These are phyloP conservation scores for Dionaea muscipula DNA, from an alignment of 179 eudicot genomes.

Conservation along the genomic window DNA sequence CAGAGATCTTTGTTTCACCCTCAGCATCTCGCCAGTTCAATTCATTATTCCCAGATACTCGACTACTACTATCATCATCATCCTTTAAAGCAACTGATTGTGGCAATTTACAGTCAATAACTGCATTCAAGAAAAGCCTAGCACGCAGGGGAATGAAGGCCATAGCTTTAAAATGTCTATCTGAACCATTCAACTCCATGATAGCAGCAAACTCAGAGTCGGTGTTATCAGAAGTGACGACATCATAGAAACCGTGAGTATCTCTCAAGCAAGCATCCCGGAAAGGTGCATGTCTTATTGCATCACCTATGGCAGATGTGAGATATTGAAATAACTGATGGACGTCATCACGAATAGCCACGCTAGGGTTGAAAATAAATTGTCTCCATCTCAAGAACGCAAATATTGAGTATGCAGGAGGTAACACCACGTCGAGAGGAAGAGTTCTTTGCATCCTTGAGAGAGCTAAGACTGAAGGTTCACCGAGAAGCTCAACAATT, in stretches of 20 bases:
- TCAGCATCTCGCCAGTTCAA: constrained; percentile 34
- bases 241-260: constrained; percentile 59
- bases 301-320: constrained; percentile 50
- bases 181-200: constrained; percentile 52
- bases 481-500: constrained; percentile 85
- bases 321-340: constrained; percentile 56
- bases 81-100: constrained; percentile 30
- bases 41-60: constrained; percentile 33
- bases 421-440: constrained; percentile 63
- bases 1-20: constrained; percentile 50
- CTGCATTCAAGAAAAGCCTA: constrained; percentile 72
- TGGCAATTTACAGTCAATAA: constrained; percentile 75
- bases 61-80: constrained; percentile 35
- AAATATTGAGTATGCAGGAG: constrained; percentile 89
- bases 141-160: constrained; percentile 81
- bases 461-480: constrained; percentile 65
- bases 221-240: constrained; percentile 57
- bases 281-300: constrained; percentile 78
- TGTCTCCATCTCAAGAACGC: constrained; percentile 81
- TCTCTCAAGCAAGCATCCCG: constrained; percentile 83
- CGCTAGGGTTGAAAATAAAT: constrained; percentile 34
- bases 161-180: constrained; percentile 43
- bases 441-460: constrained; percentile 90
- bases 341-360: constrained; percentile 48
- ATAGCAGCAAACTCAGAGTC: constrained; percentile 78